Evolutionary conservation across 164 flowering plant species (phyloP).

Genomic region (Hamamelis virginiana): DNA sequence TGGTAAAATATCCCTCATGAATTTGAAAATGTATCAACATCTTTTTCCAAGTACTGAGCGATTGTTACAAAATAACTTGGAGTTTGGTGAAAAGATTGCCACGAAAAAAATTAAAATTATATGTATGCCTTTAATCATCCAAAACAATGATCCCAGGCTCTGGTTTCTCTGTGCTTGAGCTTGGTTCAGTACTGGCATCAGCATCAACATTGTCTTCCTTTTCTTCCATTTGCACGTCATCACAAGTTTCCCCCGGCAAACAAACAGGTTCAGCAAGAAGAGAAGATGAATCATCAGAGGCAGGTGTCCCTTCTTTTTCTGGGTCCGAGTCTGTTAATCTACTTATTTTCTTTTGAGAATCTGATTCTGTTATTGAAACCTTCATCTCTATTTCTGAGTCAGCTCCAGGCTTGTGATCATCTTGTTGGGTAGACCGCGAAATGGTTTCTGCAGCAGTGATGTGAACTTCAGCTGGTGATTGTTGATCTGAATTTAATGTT

Average conservation of each 20-base stretch:
- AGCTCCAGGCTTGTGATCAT: slow-evolving; percentile 7
- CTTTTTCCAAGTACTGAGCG: too few species aligned
- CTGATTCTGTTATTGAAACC: slow-evolving; percentile 12
- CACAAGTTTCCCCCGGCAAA: slow-evolving; percentile 5
- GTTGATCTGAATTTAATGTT: slow-evolving; percentile 2
- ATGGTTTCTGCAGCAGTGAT: slow-evolving; percentile 5
- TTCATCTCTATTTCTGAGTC: slow-evolving; percentile 5
- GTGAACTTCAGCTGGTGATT: slow-evolving; percentile 8
- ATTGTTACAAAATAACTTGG: too few species aligned
- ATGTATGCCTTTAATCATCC: slow-evolving; percentile 26
- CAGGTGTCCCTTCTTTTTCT: slow-evolving; percentile 9
- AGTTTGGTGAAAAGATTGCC: too few species aligned
- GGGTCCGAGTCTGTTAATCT: neutral
- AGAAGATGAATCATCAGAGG: slow-evolving; percentile 1
- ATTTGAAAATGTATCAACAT: too few species aligned
- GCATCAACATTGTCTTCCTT: slow-evolving; percentile 8
- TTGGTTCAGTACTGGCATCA: neutral
- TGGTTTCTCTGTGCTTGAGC: slow-evolving; percentile 13
- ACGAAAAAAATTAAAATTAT: neutral
- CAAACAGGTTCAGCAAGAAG: neutral
- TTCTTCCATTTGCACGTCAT: slow-evolving; percentile 24
- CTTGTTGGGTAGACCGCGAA: neutral
- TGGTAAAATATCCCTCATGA: too few species aligned
- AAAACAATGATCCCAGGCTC: slow-evolving; percentile 32
- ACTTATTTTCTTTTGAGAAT: slow-evolving; percentile 1